Base-by-base conservation (phyloP, 2,329 filamentous ascomycete genomes). In the Westerdykella aurantiaca region DNA sequence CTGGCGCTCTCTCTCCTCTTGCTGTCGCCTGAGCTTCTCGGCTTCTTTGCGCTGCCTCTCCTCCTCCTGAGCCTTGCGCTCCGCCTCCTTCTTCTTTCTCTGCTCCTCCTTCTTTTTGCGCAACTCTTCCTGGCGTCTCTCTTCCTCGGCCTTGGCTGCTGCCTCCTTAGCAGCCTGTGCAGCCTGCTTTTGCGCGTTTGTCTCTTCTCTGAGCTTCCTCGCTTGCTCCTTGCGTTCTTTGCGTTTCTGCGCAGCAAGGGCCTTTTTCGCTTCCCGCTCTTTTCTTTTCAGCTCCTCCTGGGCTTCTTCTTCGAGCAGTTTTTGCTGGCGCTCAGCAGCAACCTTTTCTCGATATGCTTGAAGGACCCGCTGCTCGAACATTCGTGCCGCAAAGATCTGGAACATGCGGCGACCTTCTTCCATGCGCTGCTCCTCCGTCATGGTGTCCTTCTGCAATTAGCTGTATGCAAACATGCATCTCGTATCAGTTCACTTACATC, bases 351-450 rank as follows among this genome's bases (percentile, higher is more conserved):
- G 86, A 70, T 98, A 98, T n/a, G 93, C 93, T 34, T 87, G 91
- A 46, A 98, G 77, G 17, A 98, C 93, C 51, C 93, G 80, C 68
- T 98, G 93, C 72, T 98, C 93, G 68, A 98, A 98, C 93, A 98
- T 98, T 51, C 93, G 83, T 45, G 93, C 93, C 48, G 93, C 93
- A 69, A 98, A 98, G 67, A 98, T 97, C 68, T 98, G 93, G 66
- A 98, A 98, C 93, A 98, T 98, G 56, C 91, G 80, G 44, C 93
- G 82, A 48, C 93, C 93, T 74, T 98, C 93, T 67, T 97, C 90
- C 93, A 98, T 97, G 49, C 93, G 86, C 74, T 97, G 90, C 72
- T 95, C 88, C 73, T 97, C 91, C 41, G 89, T 96, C 88, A 97
- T 93, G 52, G 85, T 82, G 65, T 95, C 90, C 91, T 97, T 71